Base-by-base conservation (phyloP, 768 basidiomycete species). In the Mycena galopus region DNA sequence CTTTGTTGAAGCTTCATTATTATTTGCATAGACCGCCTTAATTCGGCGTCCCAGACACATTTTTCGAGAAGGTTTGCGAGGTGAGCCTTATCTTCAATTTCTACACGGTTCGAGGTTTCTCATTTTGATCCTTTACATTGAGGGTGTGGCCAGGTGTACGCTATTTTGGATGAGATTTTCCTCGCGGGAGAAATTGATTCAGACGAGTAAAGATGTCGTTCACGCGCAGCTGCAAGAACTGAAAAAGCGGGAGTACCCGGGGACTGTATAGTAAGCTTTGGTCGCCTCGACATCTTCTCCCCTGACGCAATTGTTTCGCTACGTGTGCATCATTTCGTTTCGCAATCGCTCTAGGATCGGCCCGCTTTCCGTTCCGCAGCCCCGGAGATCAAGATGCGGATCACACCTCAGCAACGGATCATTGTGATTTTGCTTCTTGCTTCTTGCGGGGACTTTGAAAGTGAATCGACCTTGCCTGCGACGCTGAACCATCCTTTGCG, bases 51-150 rank as follows among this genome's bases (percentile, higher is more conserved):
- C 10, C 69, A 98, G 97, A 99, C 80, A 92, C 97, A 0, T 99
- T 99, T 87, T 99, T 99, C 78, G 96, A 98, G 79, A 99, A 99
- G 76, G 98, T 99, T 2, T 98, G 98, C 84, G 97, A 98, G 81
- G 86, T 98, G 33, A 98, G 99, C 79, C 89, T 99, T 0, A 98
- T 99, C 3, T 99, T 99, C 86, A 98, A 98, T 82, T 99, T 99
- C 81, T 98, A 99, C 84, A 99, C 99, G 87, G 95, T 93, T 50
- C 25, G 81, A 14, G 71, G 62, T 16, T 39, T 21, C 65, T 33
- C 51, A n/a, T 19, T 21, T 16, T 9, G 19, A 16, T 30, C 29
- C 32, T 19, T 11, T 39, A 8, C 9, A 11, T 30, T 61, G 14
- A 19, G 14, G 21, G 9, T 21, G 10, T 97, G 95, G 97, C n/a